Evolutionary conservation across 768 basidiomycete genomes (phyloP).

Genomic region (Asterophora lycoperdoides): DNA sequence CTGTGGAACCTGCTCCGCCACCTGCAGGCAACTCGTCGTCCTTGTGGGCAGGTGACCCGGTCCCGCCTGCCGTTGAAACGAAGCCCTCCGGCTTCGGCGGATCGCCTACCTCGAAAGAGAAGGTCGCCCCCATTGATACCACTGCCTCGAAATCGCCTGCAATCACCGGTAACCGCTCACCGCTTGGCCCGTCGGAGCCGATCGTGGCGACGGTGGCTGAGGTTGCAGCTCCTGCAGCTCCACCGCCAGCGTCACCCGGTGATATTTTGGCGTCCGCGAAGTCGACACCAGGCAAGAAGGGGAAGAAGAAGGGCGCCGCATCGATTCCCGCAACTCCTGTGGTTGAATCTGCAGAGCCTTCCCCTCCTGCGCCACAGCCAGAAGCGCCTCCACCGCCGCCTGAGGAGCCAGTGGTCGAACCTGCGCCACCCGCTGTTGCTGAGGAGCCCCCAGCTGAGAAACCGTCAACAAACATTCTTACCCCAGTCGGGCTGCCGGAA

Average conservation of each 20-base stretch:
- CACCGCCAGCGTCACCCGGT: slow-evolving; percentile 4
- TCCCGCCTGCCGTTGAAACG: slow-evolving; percentile 1
- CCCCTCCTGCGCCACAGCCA: slow-evolving; percentile 2
- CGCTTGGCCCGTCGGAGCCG: slow-evolving; percentile 14
- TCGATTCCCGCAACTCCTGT: slow-evolving; percentile 13
- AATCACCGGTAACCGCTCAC: slow-evolving; percentile 14
- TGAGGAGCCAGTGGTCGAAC: slow-evolving; percentile 22
- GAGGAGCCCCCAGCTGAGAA: slow-evolving; percentile 4
- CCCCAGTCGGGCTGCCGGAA: slow-evolving; percentile 16
- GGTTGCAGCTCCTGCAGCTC: not conserved
- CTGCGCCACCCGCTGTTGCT: slow-evolving; percentile 4
- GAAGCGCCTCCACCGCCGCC: slow-evolving; percentile 3
- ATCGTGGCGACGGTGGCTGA: slow-evolving; percentile 14
- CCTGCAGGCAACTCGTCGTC: slow-evolving; percentile 41
- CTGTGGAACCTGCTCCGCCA: slow-evolving; percentile 9
- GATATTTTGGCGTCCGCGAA: slow-evolving; percentile 1
- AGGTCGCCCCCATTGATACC: slow-evolving; percentile 15
- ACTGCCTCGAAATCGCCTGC: slow-evolving; percentile 23
- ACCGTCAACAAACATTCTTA: slow-evolving; percentile 11
- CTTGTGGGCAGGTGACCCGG: slow-evolving; percentile 36
- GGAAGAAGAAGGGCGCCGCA: slow-evolving; percentile 11
- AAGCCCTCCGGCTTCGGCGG: slow-evolving; percentile 5
- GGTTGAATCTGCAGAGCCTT: slow-evolving; percentile 5
- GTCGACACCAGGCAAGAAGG: slow-evolving; percentile 8
- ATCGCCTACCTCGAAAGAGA: slow-evolving; percentile 7